Base-by-base conservation (phyloP, 768 basidiomycete species). In the Tylopilus sp. region DNA sequence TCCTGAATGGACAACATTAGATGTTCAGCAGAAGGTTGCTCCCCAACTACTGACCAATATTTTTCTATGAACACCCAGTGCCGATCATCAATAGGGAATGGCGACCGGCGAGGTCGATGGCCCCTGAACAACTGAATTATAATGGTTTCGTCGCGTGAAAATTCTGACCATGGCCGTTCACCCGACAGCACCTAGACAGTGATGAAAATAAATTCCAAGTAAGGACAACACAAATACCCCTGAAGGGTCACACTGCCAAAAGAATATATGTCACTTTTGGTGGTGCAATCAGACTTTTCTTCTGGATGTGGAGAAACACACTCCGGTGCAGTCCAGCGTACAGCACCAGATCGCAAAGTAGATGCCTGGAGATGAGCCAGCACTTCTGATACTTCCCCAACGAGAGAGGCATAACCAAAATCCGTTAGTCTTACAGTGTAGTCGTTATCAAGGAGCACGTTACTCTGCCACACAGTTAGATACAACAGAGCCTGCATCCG, bases 101-200 rank as follows among this genome's bases (percentile, higher is more conserved):
- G 44, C 7, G 57, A 47, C 36, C 46, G 45, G 5, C 52, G 31
- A 21, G 56, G 55, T 21, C 33, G 48, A 11, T 40, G 15, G 21
- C 48, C 56, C 13, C 39, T 35, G 17, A 46, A 46, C 43, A 57
- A 40, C 3, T 38, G 20, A 31, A 36, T 31, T 8, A 45, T 13
- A 17, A 56, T 4, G 23, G 47, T 48, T 26, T 8, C 40, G 2
- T 48, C 48, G 9, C 36, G 50, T 26, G 8, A 43, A 53, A 40
- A 53, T 7, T 52, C 47, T 31, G 49, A 30, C 52, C 52, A 53
- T 31, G 52, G n/a, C n/a, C n/a, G n/a, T n/a, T n/a, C n/a, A n/a
- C n/a, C n/a, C n/a, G n/a, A n/a, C n/a, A n/a, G n/a, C 48, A 4
- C 9, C 49, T 56, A 31, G 13, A 15, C 18, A 8, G n/a, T 8